These are phyloP conservation scores for Tieghemostelium lacteum DNA, from an alignment of 78 protist genomes.

Conservation along the genomic window DNA sequence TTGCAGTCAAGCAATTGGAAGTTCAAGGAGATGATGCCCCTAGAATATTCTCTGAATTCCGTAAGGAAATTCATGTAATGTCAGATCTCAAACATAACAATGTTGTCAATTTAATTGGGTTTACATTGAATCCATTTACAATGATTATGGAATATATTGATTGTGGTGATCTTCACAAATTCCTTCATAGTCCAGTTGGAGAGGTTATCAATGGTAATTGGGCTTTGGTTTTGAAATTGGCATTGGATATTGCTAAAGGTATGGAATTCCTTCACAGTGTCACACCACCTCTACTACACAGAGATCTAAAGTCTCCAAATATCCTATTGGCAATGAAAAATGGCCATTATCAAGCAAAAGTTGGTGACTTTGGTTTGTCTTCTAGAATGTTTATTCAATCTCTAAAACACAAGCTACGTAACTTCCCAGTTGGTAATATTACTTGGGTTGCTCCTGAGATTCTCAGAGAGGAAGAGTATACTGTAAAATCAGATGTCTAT, in stretches of 20 bases:
- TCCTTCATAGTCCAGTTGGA: constrained; percentile 30
- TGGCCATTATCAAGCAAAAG: constrained; percentile 54
- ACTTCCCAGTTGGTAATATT: constrained; percentile 77
- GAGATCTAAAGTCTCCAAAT: constrained; percentile 79
- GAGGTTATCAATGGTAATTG: constrained; percentile 41
- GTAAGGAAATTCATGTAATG: constrained; percentile 80
- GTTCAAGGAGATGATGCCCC: constrained; percentile 74
- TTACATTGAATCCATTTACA: constrained; percentile 63
- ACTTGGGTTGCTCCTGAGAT: constrained; percentile 84
- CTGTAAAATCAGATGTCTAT: constrained; percentile 76
- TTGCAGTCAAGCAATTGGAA: constrained; percentile 79
- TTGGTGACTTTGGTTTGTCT: constrained; percentile 76
- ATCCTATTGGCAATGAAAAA: constrained; percentile 34
- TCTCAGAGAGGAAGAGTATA: constrained; percentile 72
- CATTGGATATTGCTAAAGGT: constrained; percentile 76
- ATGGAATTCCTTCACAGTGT: constrained; percentile 76
- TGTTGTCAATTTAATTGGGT: constrained; percentile 68
- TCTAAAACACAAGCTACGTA: constrained; percentile 47
- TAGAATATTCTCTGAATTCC: constrained; percentile 60
- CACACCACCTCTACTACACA: constrained; percentile 69
- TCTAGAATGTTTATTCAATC: constrained; percentile 71
- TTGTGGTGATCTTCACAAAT: constrained; percentile 75
- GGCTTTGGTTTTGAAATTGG: constrained; percentile 45
- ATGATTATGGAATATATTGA: constrained; percentile 77
- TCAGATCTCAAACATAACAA: constrained; percentile 61